Base-by-base conservation (phyloP, 345 rosid species). In the Salix dunnii region DNA sequence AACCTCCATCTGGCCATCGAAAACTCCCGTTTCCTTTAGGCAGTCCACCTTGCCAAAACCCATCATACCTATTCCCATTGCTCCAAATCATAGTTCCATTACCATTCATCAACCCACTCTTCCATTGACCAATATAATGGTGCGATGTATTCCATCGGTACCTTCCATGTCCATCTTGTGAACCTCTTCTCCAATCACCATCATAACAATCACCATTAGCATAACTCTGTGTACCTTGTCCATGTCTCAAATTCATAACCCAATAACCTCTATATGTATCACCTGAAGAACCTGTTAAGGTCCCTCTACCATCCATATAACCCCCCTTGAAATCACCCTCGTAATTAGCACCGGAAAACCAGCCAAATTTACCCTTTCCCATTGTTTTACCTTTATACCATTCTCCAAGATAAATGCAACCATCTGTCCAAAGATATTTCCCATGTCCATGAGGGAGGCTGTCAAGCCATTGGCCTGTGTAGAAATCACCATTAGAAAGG, bases 341-440 rank as follows among this genome's bases (percentile, higher is more conserved):
- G 72, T 96, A 96, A 12, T 95, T 92, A 35, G 98, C 97, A 23
- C 98, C 99, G 33, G 89, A 89, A 0, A 98, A 98, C 99, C 99
- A 93, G 38, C 93, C 85, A 64, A 95, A 96, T 77, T 86, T 91
- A 18, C 99, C 99, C 38, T 86, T 90, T 14, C 99, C 98, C 86
- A 79, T 87, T 23, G 85, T 88, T 71, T 88, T 91, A 5, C 99
- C 98, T 60, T 80, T 63, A 58, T 48, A 72, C 99, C 99, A 96
- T 51, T 94, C 97, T 28, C 99, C 99, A 5, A 91, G 86, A 68
- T 96, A 96, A 95, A 92, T 90, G 76, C 97, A 96, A 33, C 98
- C 97, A 75, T 96, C 99, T 30, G 89, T 87, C 99, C 99, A 96
- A 0, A 92, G 85, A 74, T 87, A 92, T 78, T 93, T 92, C 21